Evolutionary conservation across 202 grass and related monocot species (phyloP).

Genomic region (Digitaria exilis): DNA sequence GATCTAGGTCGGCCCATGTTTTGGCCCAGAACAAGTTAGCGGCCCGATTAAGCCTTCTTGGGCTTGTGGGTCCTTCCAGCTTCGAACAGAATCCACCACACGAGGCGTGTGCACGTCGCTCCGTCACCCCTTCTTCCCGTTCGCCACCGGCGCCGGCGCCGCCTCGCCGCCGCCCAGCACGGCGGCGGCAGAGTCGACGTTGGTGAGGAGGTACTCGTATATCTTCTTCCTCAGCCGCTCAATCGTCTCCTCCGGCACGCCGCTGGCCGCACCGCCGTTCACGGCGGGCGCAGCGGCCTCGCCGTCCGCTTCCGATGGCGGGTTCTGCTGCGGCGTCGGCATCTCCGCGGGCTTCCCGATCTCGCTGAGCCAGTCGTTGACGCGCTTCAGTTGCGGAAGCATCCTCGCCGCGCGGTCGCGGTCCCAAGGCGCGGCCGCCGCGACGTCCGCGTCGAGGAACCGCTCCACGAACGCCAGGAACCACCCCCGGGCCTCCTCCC

Average conservation of each 20-base stretch:
- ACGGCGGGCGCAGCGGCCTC: constrained; percentile 2
- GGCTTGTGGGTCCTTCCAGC: background rate
- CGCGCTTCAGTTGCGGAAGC: constrained; percentile 90
- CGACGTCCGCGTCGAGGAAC: constrained; percentile 83
- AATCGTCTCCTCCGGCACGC: constrained; percentile 75
- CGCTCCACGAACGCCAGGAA: constrained; percentile 93
- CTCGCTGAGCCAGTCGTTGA: constrained; percentile 90
- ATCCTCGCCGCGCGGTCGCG: constrained; percentile 73
- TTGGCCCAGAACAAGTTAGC: too few species aligned
- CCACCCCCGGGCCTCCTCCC: constrained; percentile 67
- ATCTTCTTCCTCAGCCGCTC: constrained; percentile 91
- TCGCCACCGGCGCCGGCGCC: constrained; percentile 24
- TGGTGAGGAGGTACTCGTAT: constrained; percentile 85
- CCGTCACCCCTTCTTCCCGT: constrained; percentile 47
- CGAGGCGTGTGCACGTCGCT: background rate
- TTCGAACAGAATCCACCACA: background rate
- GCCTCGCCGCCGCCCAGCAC: constrained; percentile 54
- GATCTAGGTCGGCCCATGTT: too few species aligned
- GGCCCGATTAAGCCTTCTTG: background rate
- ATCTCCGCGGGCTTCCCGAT: constrained; percentile 43
- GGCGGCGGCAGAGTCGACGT: constrained; percentile 86
- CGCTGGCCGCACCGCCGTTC: background rate
- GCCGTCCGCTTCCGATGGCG: constrained; percentile 1
- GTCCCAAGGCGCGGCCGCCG: constrained; percentile 60
- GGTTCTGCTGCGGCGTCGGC: constrained; percentile 17